Evolutionary conservation across 2,329 filamentous ascomycete species (phyloP), one percentile per base, ranked within the genome.

Genomic region (Calonectria hongkongensis): DNA sequence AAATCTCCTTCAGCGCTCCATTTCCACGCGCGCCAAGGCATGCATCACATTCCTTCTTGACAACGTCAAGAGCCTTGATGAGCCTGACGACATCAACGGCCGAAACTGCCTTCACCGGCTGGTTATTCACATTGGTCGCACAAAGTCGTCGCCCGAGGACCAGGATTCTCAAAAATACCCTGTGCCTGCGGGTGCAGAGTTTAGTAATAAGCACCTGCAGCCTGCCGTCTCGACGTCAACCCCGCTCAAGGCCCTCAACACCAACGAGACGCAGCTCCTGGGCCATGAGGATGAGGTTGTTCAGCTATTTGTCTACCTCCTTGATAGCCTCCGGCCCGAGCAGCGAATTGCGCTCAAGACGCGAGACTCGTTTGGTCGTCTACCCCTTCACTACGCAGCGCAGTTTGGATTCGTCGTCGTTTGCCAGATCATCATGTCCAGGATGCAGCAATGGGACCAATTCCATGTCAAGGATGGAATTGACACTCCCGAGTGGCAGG

Each of bases 321-420:
- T 99, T 5, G 92, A 95, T 58, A 87, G 89, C 33, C 88, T 99
- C 9, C 89, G 87, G 13, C 88, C 90, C 0, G 86, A 89, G 12
- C 96, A 98, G 77, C 91, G 93, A 13, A 76, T 82, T 15, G 93
- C 93, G 0, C 86, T 98, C 13, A 87, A 89, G 63, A 90, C 90
- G 15, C 92, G 89, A 72, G 96, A 98, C 84, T 89, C 92, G 0
- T 94, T 96, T 73, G 96, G 95, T 3, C 93, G 96, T 5, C 89
- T 96, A 16, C 95, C 96, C 1, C 88, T 98, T 13, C 96, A 98
- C 82, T 98, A 98, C 81, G 95, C 95, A 3, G 96, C 97, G 0
- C 95, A 98, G 82, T 98, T 97, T 81, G 97, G 97, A 2, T 95
- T 98, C 78, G 94, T 97, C 4, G 91, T 95, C n/a, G 93, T 98